Evolutionary conservation across 2,329 filamentous ascomycete species (phyloP).

Genomic region (Pleurostoma richardsiae): DNA sequence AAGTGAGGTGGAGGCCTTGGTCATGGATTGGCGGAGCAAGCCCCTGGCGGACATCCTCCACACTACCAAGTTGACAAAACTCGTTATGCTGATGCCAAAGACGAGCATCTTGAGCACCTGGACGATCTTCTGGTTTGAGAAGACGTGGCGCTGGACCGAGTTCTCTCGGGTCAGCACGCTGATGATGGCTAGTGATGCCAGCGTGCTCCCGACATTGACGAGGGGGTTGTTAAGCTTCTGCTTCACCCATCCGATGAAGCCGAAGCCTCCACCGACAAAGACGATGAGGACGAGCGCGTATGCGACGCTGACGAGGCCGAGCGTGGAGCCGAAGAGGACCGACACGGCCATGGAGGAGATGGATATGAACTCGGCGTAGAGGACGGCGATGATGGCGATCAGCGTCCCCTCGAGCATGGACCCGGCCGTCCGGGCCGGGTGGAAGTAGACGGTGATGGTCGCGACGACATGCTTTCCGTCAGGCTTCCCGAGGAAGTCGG

Average conservation of each 20-base stretch:
- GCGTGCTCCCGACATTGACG: conserved; percentile 78
- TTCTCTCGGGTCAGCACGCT: conserved; percentile 89
- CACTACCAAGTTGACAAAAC: conserved; percentile 70
- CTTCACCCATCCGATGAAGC: conserved; percentile 85
- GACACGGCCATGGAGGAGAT: conserved; percentile 86
- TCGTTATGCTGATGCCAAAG: conserved; percentile 69
- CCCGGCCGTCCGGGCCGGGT: conserved; percentile 78
- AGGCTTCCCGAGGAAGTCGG: conserved; percentile 70
- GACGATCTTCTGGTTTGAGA: conserved; percentile 74
- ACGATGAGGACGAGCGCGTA: conserved; percentile 75
- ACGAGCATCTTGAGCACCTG: conserved; percentile 80
- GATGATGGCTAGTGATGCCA: conserved; percentile 84
- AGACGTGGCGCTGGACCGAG: conserved; percentile 74
- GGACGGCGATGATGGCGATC: conserved; percentile 71
- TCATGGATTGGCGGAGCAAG: conserved; percentile 68
- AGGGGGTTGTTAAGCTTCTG: conserved; percentile 72
- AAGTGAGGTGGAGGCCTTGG: conserved; percentile 67
- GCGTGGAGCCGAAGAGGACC: conserved; percentile 65
- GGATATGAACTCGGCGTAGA: conserved; percentile 72
- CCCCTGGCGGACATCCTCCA: conserved; percentile 74
- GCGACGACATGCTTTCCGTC: conserved; percentile 94
- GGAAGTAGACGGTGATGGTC: conserved; percentile 92
- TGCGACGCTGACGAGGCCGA: conserved; percentile 64
- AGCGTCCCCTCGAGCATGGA: conserved; percentile 85
- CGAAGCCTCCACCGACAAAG: conserved; percentile 81